These are phyloP conservation scores for Pichia thaimueangensis DNA, from an alignment of 805 yeast species.

Conservation along the genomic window DNA sequence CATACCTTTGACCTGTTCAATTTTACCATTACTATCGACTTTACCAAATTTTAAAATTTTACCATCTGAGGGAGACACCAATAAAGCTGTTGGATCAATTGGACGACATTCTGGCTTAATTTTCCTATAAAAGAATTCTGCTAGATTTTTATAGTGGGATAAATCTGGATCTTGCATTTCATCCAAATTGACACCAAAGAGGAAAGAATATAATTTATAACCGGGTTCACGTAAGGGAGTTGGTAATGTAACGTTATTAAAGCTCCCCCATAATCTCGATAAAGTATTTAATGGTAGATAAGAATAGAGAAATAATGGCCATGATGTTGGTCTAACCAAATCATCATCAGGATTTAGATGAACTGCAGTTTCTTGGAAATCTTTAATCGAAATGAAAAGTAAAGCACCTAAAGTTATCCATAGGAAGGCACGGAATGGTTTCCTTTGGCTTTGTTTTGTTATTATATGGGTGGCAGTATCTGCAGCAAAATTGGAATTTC, in stretches of 20 bases:
- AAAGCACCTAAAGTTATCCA: constrained; percentile 11
- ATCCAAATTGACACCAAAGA: constrained; percentile 83
- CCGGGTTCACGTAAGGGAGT: constrained; percentile 83
- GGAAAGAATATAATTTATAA: constrained; percentile 63
- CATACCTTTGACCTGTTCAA: constrained; percentile 96
- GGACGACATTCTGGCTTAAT: constrained; percentile 78
- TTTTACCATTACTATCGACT: constrained; percentile 61
- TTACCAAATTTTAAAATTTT: constrained; percentile 81
- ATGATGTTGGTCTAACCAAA: constrained; percentile 57
- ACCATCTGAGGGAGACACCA: constrained; percentile 94
- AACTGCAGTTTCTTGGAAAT: constrained; percentile 15
- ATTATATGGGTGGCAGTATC: no score
- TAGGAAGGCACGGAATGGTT: constrained; percentile 7
- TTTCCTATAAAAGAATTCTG: constrained; percentile 86
- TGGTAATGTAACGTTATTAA: constrained; percentile 79
- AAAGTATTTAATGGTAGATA: constrained; percentile 86
- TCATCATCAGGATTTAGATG: constrained; percentile 25
- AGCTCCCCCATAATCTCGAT: constrained; percentile 91
- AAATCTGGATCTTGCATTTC: constrained; percentile 86
- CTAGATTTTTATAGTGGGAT: constrained; percentile 65
- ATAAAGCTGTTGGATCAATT: constrained; percentile 50
- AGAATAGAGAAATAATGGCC: constrained; percentile 86
- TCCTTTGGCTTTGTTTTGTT: neutral
- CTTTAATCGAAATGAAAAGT: constrained; percentile 13
- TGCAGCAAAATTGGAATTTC: no score